Evolutionary conservation across 441 rosid genomes (phyloP).

Genomic region (Arabidopsis lyrata): DNA sequence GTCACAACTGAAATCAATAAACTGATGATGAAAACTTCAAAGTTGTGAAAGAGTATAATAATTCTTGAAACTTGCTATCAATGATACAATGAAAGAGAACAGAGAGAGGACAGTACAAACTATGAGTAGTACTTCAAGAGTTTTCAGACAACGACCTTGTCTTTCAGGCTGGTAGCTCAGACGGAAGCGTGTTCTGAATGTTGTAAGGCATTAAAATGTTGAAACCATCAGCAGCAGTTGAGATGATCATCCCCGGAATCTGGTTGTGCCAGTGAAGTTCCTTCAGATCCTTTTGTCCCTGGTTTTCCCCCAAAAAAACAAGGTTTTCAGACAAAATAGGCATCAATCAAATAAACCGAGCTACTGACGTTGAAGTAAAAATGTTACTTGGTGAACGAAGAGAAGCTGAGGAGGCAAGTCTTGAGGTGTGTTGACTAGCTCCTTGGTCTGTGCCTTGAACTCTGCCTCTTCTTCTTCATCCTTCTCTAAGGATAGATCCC

Average conservation of each 20-base stretch:
- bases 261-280: conserved; percentile 96
- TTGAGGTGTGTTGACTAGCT: conserved; percentile 81
- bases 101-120: conserved; percentile 11
- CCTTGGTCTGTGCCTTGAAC: conserved; percentile 81
- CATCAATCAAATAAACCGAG: background rate
- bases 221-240: conserved; percentile 87
- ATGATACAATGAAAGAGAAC: background rate
- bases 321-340: background rate
- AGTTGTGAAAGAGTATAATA: background rate
- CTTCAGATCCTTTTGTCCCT: conserved; percentile 97
- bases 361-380: background rate
- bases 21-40: conserved; percentile 1
- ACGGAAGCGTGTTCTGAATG: conserved; percentile 82
- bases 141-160: background rate
- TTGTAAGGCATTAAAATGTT: conserved; percentile 95
- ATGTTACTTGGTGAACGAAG: conserved; percentile 88
- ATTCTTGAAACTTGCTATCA: conserved; percentile 22
- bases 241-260: conserved; percentile 91
- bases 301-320: conserved; percentile 11
- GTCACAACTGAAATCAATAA: background rate
- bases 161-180: conserved; percentile 47
- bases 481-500: conserved; percentile 96
- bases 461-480: conserved; percentile 97
- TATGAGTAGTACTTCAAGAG: background rate
- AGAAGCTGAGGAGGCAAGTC: conserved; percentile 95